These are phyloP conservation scores for Microstegium vimineum DNA, from an alignment of 176 grass and related monocot species.

Conservation along the genomic window DNA sequence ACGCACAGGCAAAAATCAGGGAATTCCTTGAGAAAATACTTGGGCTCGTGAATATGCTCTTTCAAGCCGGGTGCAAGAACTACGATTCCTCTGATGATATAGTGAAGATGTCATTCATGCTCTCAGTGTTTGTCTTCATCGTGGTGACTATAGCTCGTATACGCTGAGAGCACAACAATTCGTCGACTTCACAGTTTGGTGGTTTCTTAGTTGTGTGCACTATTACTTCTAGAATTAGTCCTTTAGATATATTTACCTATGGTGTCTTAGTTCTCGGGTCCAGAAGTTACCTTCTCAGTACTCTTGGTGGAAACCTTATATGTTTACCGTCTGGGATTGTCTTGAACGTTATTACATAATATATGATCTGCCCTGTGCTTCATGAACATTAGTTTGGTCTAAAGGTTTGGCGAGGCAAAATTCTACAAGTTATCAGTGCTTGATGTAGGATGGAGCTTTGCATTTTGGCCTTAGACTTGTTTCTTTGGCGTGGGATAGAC, in stretches of 20 bases:
- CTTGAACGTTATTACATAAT: not conserved
- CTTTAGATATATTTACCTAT: conserved; percentile 18
- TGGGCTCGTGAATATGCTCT: conserved; percentile 42
- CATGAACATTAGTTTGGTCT: not conserved
- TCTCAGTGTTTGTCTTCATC: conserved; percentile 70
- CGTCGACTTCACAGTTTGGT: conserved; percentile 48
- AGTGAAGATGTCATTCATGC: conserved; percentile 74
- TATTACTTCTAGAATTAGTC: conserved; percentile 37
- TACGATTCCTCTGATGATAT: conserved; percentile 30
- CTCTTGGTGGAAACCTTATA: not conserved
- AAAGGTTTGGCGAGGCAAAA: not conserved
- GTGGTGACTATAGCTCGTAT: conserved; percentile 67
- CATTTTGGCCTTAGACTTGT: no score
- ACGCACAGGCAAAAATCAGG: conserved; percentile 49
- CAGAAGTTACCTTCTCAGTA: not conserved
- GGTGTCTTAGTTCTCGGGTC: not conserved
- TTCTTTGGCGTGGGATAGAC: no score
- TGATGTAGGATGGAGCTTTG: not conserved
- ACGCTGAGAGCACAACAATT: conserved; percentile 35
- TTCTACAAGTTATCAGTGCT: not conserved
- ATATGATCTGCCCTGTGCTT: not conserved
- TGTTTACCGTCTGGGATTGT: not conserved
- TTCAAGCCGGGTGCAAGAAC: conserved; percentile 29
- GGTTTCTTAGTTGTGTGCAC: conserved; percentile 11
- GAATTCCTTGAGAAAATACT: conserved; percentile 62